A percentile compares a stretch with the other conserved stretches of the same genome.
Evolutionary conservation across 306 rosid genomes (phyloP).

Genomic region (Casuarina equisetifolia): DNA sequence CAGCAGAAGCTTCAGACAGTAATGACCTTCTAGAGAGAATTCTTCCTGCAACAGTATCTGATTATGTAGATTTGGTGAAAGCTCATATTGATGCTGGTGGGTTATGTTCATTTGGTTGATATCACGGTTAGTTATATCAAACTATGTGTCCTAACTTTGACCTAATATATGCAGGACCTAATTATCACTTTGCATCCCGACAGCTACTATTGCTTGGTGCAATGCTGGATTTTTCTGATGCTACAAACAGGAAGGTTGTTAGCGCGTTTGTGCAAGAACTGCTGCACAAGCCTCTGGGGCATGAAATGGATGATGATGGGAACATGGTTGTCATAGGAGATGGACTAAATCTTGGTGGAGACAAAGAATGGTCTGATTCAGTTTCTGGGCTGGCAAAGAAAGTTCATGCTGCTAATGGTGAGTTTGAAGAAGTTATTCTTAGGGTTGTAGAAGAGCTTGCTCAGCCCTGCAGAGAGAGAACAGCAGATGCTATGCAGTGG

Average conservation of each 20-base stretch:
- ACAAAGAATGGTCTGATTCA: constrained; percentile 87
- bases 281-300: constrained; percentile 76
- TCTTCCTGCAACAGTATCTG: constrained; percentile 78
- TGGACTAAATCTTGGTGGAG: constrained; percentile 93
- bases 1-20: constrained; percentile 86
- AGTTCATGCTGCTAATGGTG: constrained; percentile 85
- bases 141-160: constrained; percentile 14
- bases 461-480: constrained; percentile 91
- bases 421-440: constrained; percentile 79
- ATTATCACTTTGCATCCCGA: constrained; percentile 72
- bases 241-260: constrained; percentile 74
- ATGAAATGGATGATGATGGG: constrained; percentile 79
- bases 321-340: constrained; percentile 83
- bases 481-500: constrained; percentile 85
- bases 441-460: constrained; percentile 68
- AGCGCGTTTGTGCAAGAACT: constrained; percentile 77
- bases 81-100: constrained; percentile 80
- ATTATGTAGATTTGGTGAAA: constrained; percentile 73
- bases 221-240: constrained; percentile 88
- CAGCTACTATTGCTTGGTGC: constrained; percentile 89
- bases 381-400: constrained; percentile 66
- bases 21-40: constrained; percentile 86
- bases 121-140: constrained; percentile 10
- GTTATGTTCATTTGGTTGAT: constrained; percentile 28
- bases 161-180: constrained; percentile 53